Percentiles rank a stretch among this genome's conserved stretches.
Evolutionary conservation across 805 yeast genomes (phyloP).

Genomic region (Ogataea pini): DNA sequence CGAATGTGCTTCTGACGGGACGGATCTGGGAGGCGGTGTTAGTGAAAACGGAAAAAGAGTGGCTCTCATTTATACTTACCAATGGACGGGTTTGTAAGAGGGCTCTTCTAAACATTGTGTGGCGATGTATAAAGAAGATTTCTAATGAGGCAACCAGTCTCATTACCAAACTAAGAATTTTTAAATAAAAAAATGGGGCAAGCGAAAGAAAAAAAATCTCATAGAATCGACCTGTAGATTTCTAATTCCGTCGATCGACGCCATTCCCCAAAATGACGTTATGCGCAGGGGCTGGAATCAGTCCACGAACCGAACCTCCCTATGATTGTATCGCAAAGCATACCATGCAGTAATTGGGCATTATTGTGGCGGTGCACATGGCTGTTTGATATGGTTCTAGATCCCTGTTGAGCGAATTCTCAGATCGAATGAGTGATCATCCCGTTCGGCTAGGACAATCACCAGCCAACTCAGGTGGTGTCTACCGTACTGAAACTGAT

Average conservation of each 20-base stretch:
- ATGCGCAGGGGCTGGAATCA: not conserved
- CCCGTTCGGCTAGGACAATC: not conserved
- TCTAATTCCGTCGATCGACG: constrained; percentile 2
- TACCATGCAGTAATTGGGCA: not conserved
- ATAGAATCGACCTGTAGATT: not conserved
- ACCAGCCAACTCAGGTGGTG: not conserved
- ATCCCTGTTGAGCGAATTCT: not conserved
- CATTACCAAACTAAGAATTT: not conserved
- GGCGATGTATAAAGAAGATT: not conserved
- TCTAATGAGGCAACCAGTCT: not conserved
- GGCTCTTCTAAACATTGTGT: constrained; percentile 13
- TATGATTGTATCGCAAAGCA: not conserved
- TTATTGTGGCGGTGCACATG: not conserved
- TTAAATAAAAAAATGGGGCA: not conserved
- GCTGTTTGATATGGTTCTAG: not conserved
- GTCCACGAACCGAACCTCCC: not conserved
- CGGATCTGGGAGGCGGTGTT: not conserved
- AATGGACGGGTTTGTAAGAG: constrained; percentile 3
- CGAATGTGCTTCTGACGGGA: constrained; percentile 2
- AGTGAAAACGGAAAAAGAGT: not conserved
- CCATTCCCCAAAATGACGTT: not conserved
- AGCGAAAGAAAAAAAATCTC: not conserved
- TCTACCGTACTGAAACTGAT: too few relatives aligned
- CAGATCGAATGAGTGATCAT: not conserved
- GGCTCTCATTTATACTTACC: constrained; percentile 5